Evolutionary conservation across 768 basidiomycete genomes (phyloP).

Genomic region (Hericium rajendrae): DNA sequence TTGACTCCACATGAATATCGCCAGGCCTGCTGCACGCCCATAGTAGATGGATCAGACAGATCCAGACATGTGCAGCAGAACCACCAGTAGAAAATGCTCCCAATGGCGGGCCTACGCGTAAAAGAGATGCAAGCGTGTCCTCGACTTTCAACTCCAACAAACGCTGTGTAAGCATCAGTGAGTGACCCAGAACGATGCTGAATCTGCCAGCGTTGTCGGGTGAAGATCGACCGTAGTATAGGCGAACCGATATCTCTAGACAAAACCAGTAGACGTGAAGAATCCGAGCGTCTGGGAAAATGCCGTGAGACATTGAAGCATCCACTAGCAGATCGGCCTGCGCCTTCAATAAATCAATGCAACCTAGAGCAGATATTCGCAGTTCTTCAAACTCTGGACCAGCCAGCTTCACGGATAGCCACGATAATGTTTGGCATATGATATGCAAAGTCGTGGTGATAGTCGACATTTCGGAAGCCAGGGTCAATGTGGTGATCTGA

Average conservation of each 20-base stretch:
- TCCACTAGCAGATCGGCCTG: background rate
- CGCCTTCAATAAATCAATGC: background rate
- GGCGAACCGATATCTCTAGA: background rate
- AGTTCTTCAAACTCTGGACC: background rate
- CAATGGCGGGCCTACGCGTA: constrained; percentile 21
- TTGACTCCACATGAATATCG: constrained; percentile 20
- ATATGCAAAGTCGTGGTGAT: background rate
- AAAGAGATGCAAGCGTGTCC: constrained; percentile 29
- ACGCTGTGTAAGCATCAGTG: constrained; percentile 12
- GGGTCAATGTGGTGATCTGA: background rate
- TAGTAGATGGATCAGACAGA: constrained; percentile 54
- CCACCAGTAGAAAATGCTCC: constrained; percentile 30
- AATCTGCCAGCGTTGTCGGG: background rate
- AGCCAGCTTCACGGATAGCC: background rate
- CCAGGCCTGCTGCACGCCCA: constrained; percentile 7
- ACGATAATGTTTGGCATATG: background rate
- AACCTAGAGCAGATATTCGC: background rate
- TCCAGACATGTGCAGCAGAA: constrained; percentile 60
- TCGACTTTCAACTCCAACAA: constrained; percentile 49
- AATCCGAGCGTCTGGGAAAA: background rate
- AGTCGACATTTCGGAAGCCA: background rate
- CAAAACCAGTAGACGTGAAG: background rate
- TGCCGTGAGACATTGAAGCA: background rate
- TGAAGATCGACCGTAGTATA: background rate
- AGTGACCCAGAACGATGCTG: background rate